Conservation (phyloP, 1,284 basidiomycete species). For the Vanrija humicola region DNA sequence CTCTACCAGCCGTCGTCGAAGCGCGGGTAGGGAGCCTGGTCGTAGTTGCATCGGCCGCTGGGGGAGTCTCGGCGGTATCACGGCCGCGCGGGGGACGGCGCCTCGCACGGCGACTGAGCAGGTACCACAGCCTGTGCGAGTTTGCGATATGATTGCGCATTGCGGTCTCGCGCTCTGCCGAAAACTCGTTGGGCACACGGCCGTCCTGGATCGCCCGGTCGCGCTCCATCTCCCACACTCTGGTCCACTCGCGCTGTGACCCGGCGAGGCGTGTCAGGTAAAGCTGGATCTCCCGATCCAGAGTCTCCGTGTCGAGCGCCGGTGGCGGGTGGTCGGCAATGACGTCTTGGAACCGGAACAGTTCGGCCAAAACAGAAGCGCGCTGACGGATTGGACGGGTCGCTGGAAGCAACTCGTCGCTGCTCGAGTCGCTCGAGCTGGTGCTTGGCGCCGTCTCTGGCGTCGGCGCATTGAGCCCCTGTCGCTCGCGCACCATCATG, state of each 20-base stretch:
- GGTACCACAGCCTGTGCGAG: slow-evolving; percentile 11
- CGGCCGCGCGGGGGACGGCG: not conserved
- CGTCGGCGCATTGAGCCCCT: not conserved
- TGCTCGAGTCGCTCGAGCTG: no score
- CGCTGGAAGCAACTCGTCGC: no score
- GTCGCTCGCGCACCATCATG: slow-evolving; percentile 10
- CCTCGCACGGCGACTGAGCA: not conserved
- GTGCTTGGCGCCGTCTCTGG: no score
- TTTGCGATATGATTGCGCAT: slow-evolving; percentile 13
- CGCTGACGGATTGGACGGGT: no score
- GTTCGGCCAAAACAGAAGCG: no score
- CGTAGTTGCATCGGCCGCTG: slow-evolving; percentile 1
- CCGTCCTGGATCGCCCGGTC: slow-evolving; percentile 1
- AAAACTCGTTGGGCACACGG: slow-evolving; percentile 7
- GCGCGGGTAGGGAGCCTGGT: not conserved
- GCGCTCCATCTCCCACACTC: slow-evolving; percentile 8
- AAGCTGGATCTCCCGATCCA: slow-evolving; percentile 10
- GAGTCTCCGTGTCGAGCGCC: slow-evolving; percentile 1
- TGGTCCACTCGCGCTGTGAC: slow-evolving; percentile 7
- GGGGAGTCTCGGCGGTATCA: not conserved
- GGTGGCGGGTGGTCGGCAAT: not conserved
- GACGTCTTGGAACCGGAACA: no score
- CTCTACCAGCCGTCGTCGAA: no score
- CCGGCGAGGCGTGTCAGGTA: slow-evolving; percentile 4
- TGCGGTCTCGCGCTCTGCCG: not conserved